Percentiles rank a stretch among this genome's conserved stretches.
These are phyloP conservation scores for Mesembryanthemum crystallinum DNA, from an alignment of 148 eudicot genomes.

Conservation along the genomic window DNA sequence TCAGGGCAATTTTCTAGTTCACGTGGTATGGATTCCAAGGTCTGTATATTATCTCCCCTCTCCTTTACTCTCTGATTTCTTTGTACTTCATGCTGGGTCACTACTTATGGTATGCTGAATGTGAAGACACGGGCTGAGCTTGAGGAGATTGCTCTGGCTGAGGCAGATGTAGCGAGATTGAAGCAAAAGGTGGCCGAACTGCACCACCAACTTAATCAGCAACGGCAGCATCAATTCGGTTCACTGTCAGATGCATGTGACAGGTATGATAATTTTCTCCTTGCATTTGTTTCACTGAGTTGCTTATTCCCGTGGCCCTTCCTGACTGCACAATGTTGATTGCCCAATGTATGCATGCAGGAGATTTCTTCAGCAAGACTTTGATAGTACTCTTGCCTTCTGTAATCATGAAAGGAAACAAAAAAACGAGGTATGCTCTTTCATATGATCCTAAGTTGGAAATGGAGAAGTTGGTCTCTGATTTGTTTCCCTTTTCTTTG, in stretches of 20 bases:
- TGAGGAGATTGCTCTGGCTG: constrained; percentile 99
- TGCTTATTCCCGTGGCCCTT: background rate
- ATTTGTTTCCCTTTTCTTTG: background rate
- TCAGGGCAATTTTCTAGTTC: constrained; percentile 75
- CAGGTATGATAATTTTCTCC: constrained; percentile 34
- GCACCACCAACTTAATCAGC: constrained; percentile 96
- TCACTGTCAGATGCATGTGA: constrained; percentile 69
- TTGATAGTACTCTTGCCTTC: constrained; percentile 84
- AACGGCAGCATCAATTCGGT: constrained; percentile 84
- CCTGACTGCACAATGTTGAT: background rate
- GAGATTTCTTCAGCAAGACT: constrained; percentile 85
- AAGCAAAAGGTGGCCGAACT: constrained; percentile 97
- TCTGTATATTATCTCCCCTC: constrained; percentile 27
- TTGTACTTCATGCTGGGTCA: background rate
- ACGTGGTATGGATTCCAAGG: constrained; percentile 94
- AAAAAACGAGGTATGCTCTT: constrained; percentile 68
- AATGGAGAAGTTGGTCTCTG: constrained; percentile 2
- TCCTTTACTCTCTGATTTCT: constrained; percentile 1
- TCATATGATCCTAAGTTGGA: constrained; percentile 1
- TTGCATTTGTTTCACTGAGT: background rate
- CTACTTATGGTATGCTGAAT: constrained; percentile 20
- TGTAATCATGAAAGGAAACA: constrained; percentile 87
- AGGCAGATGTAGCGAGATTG: constrained; percentile 93
- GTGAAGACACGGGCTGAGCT: constrained; percentile 97
- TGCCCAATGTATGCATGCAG: constrained; percentile 36